Evolutionary conservation across 352 stramenopile species (phyloP).

Genomic region (Pythium volutum): DNA sequence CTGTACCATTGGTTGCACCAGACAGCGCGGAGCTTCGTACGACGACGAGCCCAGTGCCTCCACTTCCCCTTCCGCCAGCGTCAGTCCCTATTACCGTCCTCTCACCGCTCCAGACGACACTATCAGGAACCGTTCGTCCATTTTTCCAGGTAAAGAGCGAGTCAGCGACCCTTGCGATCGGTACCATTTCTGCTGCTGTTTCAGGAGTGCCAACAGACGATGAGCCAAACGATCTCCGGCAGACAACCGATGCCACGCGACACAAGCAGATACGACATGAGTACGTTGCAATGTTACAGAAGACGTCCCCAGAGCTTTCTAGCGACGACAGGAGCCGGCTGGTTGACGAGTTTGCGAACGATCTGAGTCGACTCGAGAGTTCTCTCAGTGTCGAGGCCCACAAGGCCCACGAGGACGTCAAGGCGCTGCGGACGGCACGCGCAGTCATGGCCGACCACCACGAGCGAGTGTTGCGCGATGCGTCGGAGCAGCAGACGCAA

Average conservation of each 20-base stretch:
- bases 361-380: constrained; percentile 45
- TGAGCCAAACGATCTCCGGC: constrained; percentile 9
- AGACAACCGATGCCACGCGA: constrained; percentile 1
- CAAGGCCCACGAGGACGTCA: constrained; percentile 40
- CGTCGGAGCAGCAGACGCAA: constrained; percentile 16
- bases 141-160: background rate
- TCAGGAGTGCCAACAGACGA: background rate
- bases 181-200: background rate
- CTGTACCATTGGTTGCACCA: background rate
- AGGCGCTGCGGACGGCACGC: constrained; percentile 32
- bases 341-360: constrained; percentile 46
- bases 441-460: constrained; percentile 18
- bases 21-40: background rate
- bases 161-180: background rate
- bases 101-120: background rate
- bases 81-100: background rate
- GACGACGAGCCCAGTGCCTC: background rate
- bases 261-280: constrained; percentile 33
- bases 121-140: no score
- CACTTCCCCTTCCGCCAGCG: background rate
- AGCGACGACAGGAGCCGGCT: constrained; percentile 45
- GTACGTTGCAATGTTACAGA: constrained; percentile 40
- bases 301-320: constrained; percentile 41
- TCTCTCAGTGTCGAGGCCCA: constrained; percentile 45
- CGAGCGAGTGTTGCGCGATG: background rate